Percentiles rank a stretch among this genome's conserved stretches.
phyloP scores from a whole-genome alignment of 305 asterid species.

The Fraxinus sp. region DNA sequence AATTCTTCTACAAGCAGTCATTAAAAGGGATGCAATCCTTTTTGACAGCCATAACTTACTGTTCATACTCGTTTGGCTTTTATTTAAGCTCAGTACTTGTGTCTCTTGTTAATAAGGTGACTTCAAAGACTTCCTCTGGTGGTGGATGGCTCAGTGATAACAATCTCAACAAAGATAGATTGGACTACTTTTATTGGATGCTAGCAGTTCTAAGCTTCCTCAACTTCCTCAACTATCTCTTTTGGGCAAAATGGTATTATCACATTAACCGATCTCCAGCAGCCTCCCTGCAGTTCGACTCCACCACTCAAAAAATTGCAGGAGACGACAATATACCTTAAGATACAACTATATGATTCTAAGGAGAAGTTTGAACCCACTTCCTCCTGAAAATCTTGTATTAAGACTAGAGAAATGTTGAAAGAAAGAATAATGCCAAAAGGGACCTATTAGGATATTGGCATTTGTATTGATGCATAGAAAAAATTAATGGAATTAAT shows the following conservation, averaged over 20 bases:
- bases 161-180: conserved; percentile 65
- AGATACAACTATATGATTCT: conserved; percentile 17
- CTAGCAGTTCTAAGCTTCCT: conserved; percentile 61
- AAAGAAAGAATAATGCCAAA: conserved; percentile 8
- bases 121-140: conserved; percentile 28
- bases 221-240: conserved; percentile 68
- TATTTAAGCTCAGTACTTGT: conserved; percentile 68
- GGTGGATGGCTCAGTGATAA: conserved; percentile 70
- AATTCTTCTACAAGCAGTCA: conserved; percentile 77
- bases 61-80: conserved; percentile 80
- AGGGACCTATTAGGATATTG: conserved; percentile 9
- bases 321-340: conserved; percentile 46
- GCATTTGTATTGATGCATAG: conserved; percentile 26
- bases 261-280: conserved; percentile 21
- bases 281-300: conserved; percentile 17
- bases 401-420: conserved; percentile 12
- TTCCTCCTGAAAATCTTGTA: conserved; percentile 7
- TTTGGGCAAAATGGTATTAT: conserved; percentile 72
- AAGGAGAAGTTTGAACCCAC: background rate
- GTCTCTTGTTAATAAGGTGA: conserved; percentile 62
- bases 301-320: conserved; percentile 33
- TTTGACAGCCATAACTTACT: conserved; percentile 63
- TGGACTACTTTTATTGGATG: conserved; percentile 78
- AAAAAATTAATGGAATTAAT: conserved; percentile 14
- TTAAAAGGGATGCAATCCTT: conserved; percentile 67